phyloP scores from a whole-genome alignment of 495 filamentous ascomycete genomes.

The Penicillium tannophilum region DNA sequence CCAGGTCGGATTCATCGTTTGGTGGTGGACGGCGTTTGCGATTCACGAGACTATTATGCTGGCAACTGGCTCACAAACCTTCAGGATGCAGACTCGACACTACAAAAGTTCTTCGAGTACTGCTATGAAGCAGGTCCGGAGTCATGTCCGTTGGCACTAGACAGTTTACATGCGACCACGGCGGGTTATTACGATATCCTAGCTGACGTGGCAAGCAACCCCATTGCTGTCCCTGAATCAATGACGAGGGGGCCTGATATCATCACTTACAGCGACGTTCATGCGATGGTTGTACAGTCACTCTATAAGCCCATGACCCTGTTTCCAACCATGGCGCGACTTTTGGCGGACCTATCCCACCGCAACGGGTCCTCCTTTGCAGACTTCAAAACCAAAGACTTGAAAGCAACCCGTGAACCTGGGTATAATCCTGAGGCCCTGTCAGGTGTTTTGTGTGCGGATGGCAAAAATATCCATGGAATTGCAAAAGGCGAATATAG shows the following conservation, averaged over 20 bases:
- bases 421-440: not conserved
- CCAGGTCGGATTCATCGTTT: not conserved
- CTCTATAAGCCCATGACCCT: not conserved
- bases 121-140: conserved; percentile 1
- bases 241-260: not conserved
- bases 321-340: not conserved
- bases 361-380: conserved; percentile 2
- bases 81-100: not conserved
- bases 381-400: not conserved
- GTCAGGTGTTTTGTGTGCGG: not conserved
- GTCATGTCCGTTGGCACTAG: not conserved
- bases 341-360: not conserved
- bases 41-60: not conserved
- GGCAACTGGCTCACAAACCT: not conserved
- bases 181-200: not conserved
- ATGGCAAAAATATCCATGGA: not conserved
- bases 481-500: not conserved
- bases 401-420: no score
- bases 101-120: conserved; percentile 1
- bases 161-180: not conserved
- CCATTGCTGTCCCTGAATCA: not conserved
- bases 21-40: not conserved
- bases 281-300: not conserved
- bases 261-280: conserved; percentile 1
- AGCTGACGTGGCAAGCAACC: not conserved